Base-by-base conservation (phyloP, 768 basidiomycete species). In the Lactarius pseudohatsudake region DNA sequence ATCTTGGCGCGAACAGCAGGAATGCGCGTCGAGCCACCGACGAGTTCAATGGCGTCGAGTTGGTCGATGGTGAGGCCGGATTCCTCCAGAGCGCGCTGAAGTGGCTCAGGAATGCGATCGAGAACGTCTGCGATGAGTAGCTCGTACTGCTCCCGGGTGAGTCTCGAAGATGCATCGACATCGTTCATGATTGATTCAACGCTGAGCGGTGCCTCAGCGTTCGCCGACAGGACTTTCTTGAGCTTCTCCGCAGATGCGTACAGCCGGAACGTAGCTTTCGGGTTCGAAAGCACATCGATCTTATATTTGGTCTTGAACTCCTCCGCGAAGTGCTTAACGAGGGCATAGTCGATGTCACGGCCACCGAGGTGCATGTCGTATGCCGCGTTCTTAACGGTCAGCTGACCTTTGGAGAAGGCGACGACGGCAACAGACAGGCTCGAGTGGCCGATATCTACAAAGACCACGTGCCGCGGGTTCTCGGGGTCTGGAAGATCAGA, bases 291-390 rank as follows among this genome's bases (percentile, higher is more conserved):
- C 72, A 98, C 95, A 76, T 98, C 96, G 75, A 98, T 94, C 79
- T 95, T 97, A 87, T 98, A 98, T 77, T 97, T 98, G n/a, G 78
- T 76, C 80, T 94, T 90, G 88, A 98, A 98, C 77, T 98, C 91
- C 34, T 85, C 78, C 10, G 96, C 84, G 75, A 98, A 98, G 81
- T 98, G 86, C 72, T 86, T 76, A 45, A 97, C 85, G 72, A 99
- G 88, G 20, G 90, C 94, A 73, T 86, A 88, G 81, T 99, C 97
- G 77, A 99, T 90, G 78, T 98, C 94, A 62, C 96, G 92, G 41
- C 97, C 96, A 73, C 97, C 96, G 70, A 98, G 86, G 76, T 98
- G 88, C 67, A 87, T 87, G 75, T 98, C 95, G 78, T 91, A 97
- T 4, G 95, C 94, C 16, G 94, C 88, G 64, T 84, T 81, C 80